These are phyloP conservation scores for Picea abies DNA, from an alignment of 83 land plant genomes.

Conservation along the genomic window DNA sequence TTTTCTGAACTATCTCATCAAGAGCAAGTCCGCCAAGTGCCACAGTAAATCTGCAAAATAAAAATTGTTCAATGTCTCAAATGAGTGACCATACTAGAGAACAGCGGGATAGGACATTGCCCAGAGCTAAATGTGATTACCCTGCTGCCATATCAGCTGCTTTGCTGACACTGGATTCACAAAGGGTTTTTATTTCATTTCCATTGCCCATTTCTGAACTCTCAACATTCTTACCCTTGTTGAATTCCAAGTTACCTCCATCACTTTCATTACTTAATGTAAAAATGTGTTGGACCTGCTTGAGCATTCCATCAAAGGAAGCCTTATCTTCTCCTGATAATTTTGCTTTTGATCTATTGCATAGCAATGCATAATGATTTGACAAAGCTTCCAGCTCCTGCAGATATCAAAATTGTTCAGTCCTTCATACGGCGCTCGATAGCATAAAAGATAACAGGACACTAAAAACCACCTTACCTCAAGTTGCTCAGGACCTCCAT, in stretches of 20 bases:
- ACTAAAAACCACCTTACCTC: constrained; percentile 57
- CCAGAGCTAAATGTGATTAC: constrained; percentile 35
- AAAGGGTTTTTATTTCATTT: constrained; percentile 73
- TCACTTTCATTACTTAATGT: constrained; percentile 55
- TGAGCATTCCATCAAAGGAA: constrained; percentile 72
- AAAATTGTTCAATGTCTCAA: constrained; percentile 10
- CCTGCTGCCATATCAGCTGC: constrained; percentile 99
- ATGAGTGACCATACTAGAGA: constrained; percentile 1
- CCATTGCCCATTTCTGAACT: constrained; percentile 37
- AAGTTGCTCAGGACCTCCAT: constrained; percentile 98
- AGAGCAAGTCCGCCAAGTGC: constrained; percentile 77
- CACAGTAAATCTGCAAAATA: constrained; percentile 76
- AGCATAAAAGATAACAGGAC: background rate
- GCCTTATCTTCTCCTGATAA: constrained; percentile 73
- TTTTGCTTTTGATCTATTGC: constrained; percentile 85
- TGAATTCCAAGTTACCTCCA: constrained; percentile 41
- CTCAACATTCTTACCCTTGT: constrained; percentile 90
- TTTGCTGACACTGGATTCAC: constrained; percentile 89
- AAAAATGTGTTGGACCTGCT: constrained; percentile 82
- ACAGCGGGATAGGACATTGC: constrained; percentile 17
- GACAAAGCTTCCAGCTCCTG: constrained; percentile 98
- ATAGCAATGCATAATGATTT: constrained; percentile 80
- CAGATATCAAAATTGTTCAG: background rate
- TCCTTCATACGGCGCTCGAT: background rate
- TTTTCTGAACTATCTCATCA: constrained; percentile 80